Conservation (phyloP, 345 rosid genomes). For the Lepidium africanum region DNA sequence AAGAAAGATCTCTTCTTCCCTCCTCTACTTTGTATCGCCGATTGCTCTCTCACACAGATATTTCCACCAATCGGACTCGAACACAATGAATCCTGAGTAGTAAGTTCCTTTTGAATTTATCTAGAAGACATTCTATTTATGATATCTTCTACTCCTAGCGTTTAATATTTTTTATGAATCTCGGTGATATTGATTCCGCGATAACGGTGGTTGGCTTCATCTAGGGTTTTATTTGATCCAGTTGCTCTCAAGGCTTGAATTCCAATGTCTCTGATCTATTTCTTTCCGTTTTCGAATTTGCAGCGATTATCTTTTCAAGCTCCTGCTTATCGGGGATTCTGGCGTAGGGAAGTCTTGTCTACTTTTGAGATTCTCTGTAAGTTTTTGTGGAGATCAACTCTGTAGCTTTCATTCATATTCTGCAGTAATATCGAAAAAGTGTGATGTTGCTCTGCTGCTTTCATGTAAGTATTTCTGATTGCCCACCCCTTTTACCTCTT, state of each 20-base stretch:
- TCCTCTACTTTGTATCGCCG: neutral
- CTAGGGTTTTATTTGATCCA: neutral
- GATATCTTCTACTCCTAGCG: neutral
- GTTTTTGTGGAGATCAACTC: neutral
- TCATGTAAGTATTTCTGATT: neutral
- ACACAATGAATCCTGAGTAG: constrained; percentile 61
- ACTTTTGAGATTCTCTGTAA: constrained; percentile 55
- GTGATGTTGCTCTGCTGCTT: neutral
- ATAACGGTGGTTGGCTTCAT: neutral
- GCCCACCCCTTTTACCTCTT: neutral
- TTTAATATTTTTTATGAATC: neutral
- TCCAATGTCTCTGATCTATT: neutral
- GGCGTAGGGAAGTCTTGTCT: constrained; percentile 60
- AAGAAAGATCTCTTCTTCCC: neutral
- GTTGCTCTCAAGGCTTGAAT: neutral
- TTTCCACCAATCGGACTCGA: neutral
- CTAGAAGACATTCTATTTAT: no score
- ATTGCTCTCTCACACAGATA: neutral
- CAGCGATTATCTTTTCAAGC: constrained; percentile 61
- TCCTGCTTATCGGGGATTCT: constrained; percentile 54
- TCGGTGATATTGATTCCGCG: neutral
- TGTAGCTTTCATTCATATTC: neutral
- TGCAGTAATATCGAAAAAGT: no score
- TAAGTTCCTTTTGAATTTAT: constrained; percentile 19
- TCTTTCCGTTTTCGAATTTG: constrained; percentile 3